phyloP scores from a whole-genome alignment of 1,139 yeast species.

The Candida tetrigidarum region DNA sequence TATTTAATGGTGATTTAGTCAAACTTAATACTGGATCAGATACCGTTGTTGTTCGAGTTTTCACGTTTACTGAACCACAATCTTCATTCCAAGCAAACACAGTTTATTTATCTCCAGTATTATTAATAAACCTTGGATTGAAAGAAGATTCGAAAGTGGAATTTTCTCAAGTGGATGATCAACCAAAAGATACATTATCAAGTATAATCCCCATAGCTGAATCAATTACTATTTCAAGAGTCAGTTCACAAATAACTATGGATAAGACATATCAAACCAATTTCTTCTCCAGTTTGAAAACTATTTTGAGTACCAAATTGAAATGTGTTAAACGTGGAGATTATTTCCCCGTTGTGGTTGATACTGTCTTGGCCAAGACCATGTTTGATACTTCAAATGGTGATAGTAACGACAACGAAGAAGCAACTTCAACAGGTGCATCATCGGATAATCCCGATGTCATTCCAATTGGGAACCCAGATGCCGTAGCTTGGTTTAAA shows the following conservation, averaged over 20 bases:
- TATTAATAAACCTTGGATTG: constrained; percentile 54
- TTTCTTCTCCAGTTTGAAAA: constrained; percentile 64
- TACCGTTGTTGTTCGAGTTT: constrained; percentile 48
- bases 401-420: constrained; percentile 27
- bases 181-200: constrained; percentile 20
- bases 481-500: constrained; percentile 86
- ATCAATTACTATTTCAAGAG: constrained; percentile 62
- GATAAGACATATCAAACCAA: constrained; percentile 68
- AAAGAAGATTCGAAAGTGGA: constrained; percentile 34
- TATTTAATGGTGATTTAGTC: constrained; percentile 73
- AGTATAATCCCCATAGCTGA: constrained; percentile 41
- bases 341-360: constrained; percentile 76
- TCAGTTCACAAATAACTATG: constrained; percentile 72
- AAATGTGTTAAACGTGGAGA: constrained; percentile 69
- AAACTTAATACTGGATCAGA: constrained; percentile 31
- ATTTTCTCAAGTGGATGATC: constrained; percentile 24
- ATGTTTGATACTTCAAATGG: constrained; percentile 43
- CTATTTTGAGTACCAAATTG: constrained; percentile 58
- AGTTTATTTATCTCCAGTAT: constrained; percentile 67
- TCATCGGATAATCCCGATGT: constrained; percentile 33
- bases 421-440: constrained; percentile 7
- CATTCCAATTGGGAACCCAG: constrained; percentile 66
- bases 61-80: constrained; percentile 70
- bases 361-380: constrained; percentile 67
- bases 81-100: constrained; percentile 35